Base-by-base conservation (phyloP, 495 filamentous ascomycete species). In the Astrothelium subdiscretum region DNA sequence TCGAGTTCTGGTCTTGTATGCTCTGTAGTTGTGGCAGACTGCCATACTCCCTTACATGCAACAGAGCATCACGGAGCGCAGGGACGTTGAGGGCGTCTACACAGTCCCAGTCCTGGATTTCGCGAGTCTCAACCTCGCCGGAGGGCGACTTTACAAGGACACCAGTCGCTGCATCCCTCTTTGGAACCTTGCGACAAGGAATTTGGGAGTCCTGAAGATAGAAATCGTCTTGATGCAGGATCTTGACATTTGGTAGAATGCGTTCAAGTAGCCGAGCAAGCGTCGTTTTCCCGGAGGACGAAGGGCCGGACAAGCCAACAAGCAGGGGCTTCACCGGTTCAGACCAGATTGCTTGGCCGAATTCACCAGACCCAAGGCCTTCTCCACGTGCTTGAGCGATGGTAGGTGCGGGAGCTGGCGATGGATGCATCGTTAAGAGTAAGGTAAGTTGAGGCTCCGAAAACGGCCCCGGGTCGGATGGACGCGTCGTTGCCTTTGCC, bases 191-290 rank as follows among this genome's bases (percentile, higher is more conserved):
- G 5, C 48, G 48, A 29, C 2, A 54, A 10, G 85, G 86, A 61
- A 88, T 82, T 60, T 87, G 76, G n/a, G 80, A 71, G 69, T 97
- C 91, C 1, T 88, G 70, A 40, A 80, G 81, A 72, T 91, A 97
- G 71, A 96, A 97, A 72, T 97, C 92, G 75, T 97, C 92, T 71
- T 94, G 83, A 71, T 96, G 91, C 43, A 97, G 79, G 64, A 96
- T 87, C 66, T 90, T 91, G 2, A 84, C 83, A 58, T 78, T 65
- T 12, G 69, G 61, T 35, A 66, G 66, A 61, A 75, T 71, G 61
- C 74, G 71, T 24, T 72, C 71, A 4, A 77, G 67, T 3, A 75
- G 68, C 15, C 75, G 70, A n/a, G 75, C 67, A n/a, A 77, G 65
- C 12, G 75, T 77, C 0, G 75, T 77, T 61, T 77, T 77, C 12